Base-by-base conservation (phyloP, 345 rosid genomes). In the Cardamine chenopodiifolia region DNA sequence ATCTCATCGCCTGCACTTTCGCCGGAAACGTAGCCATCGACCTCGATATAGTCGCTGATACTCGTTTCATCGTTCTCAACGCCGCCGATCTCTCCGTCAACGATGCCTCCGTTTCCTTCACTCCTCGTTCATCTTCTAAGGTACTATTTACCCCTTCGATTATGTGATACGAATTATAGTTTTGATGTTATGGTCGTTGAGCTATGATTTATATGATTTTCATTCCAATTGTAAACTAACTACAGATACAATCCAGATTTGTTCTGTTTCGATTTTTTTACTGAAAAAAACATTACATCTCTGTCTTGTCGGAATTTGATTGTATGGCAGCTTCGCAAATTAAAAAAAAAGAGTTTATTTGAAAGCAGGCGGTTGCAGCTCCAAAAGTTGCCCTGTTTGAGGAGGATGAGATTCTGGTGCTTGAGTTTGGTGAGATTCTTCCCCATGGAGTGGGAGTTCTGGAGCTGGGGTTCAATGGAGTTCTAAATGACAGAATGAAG, bases 51-150 rank as follows among this genome's bases (percentile, higher is more conserved):
- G 84, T 89, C 63, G 72, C 80, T 8, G 72, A 42, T 35, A 92
- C 97, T 69, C 74, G 78, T 45, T 90, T 82, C 88, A 79, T 95
- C 74, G 97, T 95, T 81, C 92, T 95, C 32, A 95, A 95, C 80
- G 97, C 97, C 3, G 97, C 97, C 63, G 97, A 95, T n/a, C 90
- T 95, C 67, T 54, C 87, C 49, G 54, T 95, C 83, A 39, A 70
- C 56, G 18, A 72, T n/a, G 79, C 72, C 12, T 78, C 88, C 37
- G 86, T 92, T 32, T 81, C 85, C 71, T 90, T 87, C 80, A 48
- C 90, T 28, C 44, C 66, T 74, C 44, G 2, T 32, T 18, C 57
- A 44, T 78, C 94, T 50, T 81, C 91, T 31, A 73, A 90, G 93
- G 96, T 93, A 63, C 31, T 28, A 23, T 34, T 40, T 22, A 14